Percentiles rank a stretch among this genome's conserved stretches.
These are phyloP conservation scores for Liriodendron chinense DNA, from an alignment of 164 flowering plant genomes.

Conservation along the genomic window DNA sequence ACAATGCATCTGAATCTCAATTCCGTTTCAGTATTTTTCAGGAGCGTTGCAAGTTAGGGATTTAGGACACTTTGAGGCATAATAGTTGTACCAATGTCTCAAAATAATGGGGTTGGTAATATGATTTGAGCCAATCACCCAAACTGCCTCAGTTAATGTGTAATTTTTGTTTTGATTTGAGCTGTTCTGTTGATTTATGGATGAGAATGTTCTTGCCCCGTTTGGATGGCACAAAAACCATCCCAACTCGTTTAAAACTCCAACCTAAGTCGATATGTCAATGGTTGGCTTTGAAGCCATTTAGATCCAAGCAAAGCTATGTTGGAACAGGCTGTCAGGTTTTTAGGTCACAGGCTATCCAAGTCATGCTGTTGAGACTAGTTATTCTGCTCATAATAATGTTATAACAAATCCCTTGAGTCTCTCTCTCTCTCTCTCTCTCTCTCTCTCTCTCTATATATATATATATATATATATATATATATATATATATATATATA, in stretches of 20 bases:
- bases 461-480: no score
- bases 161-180: background rate
- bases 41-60: background rate
- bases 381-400: background rate
- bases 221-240: background rate
- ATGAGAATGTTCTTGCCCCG: background rate
- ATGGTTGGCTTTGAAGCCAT: background rate
- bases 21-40: background rate
- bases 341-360: background rate
- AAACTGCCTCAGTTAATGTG: background rate
- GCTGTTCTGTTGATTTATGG: background rate
- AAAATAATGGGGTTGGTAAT: slow-evolving; percentile 2
- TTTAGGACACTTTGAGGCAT: background rate
- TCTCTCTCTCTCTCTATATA: no score
- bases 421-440: no score
- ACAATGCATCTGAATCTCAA: background rate
- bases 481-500: no score
- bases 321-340: background rate
- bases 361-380: background rate
- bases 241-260: no score
- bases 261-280: background rate
- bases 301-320: background rate
- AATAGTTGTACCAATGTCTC: background rate
- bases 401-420: background rate
- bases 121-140: background rate